phyloP scores from a whole-genome alignment of 257 asterid species.

The Fraxinus pennsylvanica region DNA sequence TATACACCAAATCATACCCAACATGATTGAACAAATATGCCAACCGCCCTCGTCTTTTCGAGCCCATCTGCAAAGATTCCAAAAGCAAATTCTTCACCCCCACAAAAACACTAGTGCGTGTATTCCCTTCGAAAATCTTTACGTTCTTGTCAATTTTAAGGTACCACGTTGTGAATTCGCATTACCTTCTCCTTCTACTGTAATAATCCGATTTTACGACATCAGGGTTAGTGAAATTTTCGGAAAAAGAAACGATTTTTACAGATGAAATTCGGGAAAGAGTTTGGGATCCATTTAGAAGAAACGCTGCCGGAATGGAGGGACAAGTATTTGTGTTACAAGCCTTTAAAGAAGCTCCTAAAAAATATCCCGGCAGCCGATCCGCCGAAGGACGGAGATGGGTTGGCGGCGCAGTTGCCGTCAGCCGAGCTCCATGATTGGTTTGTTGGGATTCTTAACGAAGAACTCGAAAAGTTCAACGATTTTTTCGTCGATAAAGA shows the following conservation, averaged over 20 bases:
- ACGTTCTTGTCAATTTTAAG: neutral
- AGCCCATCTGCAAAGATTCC: constrained; percentile 5
- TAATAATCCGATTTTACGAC: neutral
- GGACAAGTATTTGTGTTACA: constrained; percentile 79
- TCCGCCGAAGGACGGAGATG: constrained; percentile 29
- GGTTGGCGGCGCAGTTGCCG: constrained; percentile 29
- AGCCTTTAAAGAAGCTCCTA: constrained; percentile 78
- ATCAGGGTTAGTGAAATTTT: neutral
- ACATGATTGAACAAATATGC: neutral
- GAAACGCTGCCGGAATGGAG: constrained; percentile 94
- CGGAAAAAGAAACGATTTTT: neutral
- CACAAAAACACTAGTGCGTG: neutral
- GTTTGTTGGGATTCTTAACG: constrained; percentile 67
- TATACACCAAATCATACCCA: too few species aligned
- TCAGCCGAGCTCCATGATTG: constrained; percentile 57
- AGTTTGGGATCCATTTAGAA: constrained; percentile 64
- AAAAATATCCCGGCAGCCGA: constrained; percentile 49
- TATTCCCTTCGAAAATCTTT: neutral
- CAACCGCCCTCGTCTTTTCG: neutral
- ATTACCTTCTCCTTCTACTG: neutral
- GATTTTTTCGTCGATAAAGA: constrained; percentile 96
- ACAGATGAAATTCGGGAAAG: constrained; percentile 81
- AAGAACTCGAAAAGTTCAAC: constrained; percentile 84
- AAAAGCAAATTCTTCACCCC: neutral
- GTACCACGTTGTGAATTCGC: neutral